These are phyloP conservation scores for Crithidia mellificae DNA, from an alignment of 208 protist species.

Conservation along the genomic window DNA sequence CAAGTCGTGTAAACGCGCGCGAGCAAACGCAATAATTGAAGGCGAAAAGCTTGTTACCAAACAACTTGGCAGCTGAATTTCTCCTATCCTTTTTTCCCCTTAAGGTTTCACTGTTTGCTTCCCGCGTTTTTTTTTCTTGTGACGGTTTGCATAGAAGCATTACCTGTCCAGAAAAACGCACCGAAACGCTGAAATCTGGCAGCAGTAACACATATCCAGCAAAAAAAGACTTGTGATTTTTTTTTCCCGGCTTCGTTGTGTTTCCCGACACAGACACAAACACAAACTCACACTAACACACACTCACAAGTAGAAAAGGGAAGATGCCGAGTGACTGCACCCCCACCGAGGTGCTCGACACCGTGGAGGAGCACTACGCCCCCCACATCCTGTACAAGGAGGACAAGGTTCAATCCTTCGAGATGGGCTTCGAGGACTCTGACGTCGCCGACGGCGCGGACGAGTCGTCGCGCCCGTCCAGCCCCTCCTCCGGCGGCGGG, in stretches of 20 bases:
- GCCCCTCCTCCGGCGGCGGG: slow-evolving; percentile 13
- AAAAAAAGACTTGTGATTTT: too few species aligned
- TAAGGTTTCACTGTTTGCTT: background rate
- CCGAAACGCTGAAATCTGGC: too few species aligned
- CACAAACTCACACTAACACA: too few species aligned
- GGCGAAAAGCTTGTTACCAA: too few species aligned
- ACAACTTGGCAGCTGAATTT: too few species aligned
- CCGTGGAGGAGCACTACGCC: slow-evolving; percentile 11
- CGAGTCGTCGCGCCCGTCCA: slow-evolving; percentile 15
- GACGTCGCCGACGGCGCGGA: slow-evolving; percentile 10
- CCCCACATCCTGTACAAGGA: background rate
- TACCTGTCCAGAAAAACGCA: too few species aligned
- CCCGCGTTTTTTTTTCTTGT: background rate
- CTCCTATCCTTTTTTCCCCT: too few species aligned
- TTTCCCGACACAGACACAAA: too few species aligned
- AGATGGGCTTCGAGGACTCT: slow-evolving; percentile 14
- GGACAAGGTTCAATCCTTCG: slow-evolving; percentile 12
- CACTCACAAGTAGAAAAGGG: background rate
- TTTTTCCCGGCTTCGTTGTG: too few species aligned
- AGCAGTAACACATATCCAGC: background rate
- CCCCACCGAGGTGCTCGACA: background rate
- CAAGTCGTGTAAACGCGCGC: too few species aligned
- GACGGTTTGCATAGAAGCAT: too few species aligned
- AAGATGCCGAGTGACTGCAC: background rate
- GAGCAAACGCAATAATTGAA: too few species aligned